Conservation (phyloP, 176 grass and related monocot species). For the Musa acuminata region DNA sequence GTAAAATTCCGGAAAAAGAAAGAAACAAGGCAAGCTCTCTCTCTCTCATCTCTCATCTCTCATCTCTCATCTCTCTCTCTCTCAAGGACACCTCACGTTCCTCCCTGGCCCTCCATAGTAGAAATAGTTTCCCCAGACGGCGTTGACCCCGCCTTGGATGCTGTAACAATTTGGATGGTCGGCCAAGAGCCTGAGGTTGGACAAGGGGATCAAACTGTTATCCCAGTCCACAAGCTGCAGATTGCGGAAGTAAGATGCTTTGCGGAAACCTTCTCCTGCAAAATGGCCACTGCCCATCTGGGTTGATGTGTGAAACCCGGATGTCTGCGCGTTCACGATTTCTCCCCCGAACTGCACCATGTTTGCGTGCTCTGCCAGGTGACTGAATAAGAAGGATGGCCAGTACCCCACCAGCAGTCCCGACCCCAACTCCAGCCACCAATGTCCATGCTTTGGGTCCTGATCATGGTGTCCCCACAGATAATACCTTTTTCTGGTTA, state of each 20-base stretch:
- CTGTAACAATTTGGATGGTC: constrained; percentile 13
- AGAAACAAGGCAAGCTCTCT: too few relatives aligned
- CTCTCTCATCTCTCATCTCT: too few relatives aligned
- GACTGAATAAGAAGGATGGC: constrained; percentile 10
- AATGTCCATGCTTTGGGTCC: constrained; percentile 17
- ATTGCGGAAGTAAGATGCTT: constrained; percentile 14
- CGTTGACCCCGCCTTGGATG: neutral
- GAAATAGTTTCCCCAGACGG: constrained; percentile 11
- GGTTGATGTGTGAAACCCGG: constrained; percentile 3
- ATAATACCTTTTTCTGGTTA: too few relatives aligned
- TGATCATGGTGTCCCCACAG: neutral
- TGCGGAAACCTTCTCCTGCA: constrained; percentile 4
- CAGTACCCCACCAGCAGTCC: constrained; percentile 11
- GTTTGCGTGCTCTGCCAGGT: neutral
- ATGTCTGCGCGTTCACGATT: neutral
- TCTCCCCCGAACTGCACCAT: constrained; percentile 19
- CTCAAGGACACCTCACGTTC: constrained; percentile 6
- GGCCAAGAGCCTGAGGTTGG: constrained; percentile 4
- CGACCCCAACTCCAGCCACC: constrained; percentile 18
- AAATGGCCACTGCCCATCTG: constrained; percentile 16
- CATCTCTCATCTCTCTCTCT: too few relatives aligned
- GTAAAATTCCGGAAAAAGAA: too few relatives aligned
- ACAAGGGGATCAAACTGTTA: constrained; percentile 2
- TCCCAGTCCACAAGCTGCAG: constrained; percentile 14
- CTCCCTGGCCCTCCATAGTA: constrained; percentile 11